A percentile compares a stretch with the other conserved stretches of the same genome.
Conservation (phyloP, 306 rosid species). For the Castanospermum australe region DNA sequence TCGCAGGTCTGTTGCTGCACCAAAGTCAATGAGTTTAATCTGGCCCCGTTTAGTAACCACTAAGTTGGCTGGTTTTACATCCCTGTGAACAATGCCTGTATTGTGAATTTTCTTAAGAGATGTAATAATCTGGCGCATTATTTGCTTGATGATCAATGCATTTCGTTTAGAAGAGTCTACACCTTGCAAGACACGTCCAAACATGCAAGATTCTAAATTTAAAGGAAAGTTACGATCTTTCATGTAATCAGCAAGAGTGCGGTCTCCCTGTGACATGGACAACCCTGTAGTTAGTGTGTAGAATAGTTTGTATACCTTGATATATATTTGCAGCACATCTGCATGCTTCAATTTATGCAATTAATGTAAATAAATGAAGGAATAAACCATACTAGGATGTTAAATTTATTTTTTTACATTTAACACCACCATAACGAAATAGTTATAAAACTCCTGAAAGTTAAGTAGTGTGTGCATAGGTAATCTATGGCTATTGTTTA, state of each 20-base stretch:
- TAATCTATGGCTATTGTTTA: conserved; percentile 12
- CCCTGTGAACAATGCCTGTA: conserved; percentile 95
- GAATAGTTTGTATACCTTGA: neutral
- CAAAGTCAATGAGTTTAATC: conserved; percentile 93
- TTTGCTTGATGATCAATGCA: conserved; percentile 90
- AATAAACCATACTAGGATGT: neutral
- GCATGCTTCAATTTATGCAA: neutral
- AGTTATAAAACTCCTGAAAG: neutral
- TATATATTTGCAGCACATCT: neutral
- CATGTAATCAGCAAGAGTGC: conserved; percentile 81
- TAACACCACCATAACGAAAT: neutral
- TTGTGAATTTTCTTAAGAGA: conserved; percentile 86
- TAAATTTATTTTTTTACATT: conserved; percentile 1
- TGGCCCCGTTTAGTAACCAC: conserved; percentile 80
- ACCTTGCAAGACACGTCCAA: conserved; percentile 83
- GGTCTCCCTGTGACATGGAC: conserved; percentile 70
- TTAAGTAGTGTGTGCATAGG: conserved; percentile 1
- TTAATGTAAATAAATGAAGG: conserved; percentile 2
- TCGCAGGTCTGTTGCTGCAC: conserved; percentile 93
- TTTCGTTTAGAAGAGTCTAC: conserved; percentile 65
- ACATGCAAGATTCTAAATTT: conserved; percentile 86
- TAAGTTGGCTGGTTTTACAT: conserved; percentile 87
- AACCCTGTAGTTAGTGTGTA: conserved; percentile 29
- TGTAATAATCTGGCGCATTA: conserved; percentile 83
- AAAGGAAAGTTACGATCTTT: conserved; percentile 75